Conservation (phyloP, 106 monocot genomes). For the Apostasia ramifera region DNA sequence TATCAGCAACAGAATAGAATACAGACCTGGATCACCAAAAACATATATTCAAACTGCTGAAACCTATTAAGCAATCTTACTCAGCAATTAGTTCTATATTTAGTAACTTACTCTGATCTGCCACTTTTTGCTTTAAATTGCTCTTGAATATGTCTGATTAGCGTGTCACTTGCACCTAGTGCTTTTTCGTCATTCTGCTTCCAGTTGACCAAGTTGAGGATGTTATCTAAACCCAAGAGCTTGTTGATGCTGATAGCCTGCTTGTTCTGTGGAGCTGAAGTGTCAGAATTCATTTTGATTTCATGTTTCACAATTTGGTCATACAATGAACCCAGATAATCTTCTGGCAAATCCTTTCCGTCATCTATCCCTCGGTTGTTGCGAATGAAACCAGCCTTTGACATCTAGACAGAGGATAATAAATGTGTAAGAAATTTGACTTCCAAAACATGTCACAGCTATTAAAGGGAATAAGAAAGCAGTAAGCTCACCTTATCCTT, state of each 20-base stretch:
- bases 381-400: conserved; percentile 90
- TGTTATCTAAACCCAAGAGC: conserved; percentile 82
- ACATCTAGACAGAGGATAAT: conserved; percentile 53
- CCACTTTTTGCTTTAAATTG: conserved; percentile 90
- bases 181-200: conserved; percentile 84
- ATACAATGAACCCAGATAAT: conserved; percentile 80
- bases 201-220: conserved; percentile 84
- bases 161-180: conserved; percentile 79
- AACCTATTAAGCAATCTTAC: background rate
- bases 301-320: conserved; percentile 93
- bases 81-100: conserved; percentile 1
- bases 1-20: conserved; percentile 70
- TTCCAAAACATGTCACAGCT: background rate
- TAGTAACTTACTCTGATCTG: conserved; percentile 78
- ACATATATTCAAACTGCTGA: background rate
- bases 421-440: background rate
- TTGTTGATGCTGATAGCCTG: conserved; percentile 80
- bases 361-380: conserved; percentile 96
- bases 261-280: conserved; percentile 58
- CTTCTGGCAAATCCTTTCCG: conserved; percentile 95
- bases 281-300: conserved; percentile 95
- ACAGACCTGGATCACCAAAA: conserved; percentile 50
- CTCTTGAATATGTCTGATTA: conserved; percentile 91
- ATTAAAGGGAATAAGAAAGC: background rate
- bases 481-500: conserved; percentile 77